Base-by-base conservation (phyloP, 306 rosid species). In the Phaseolus lunatus region DNA sequence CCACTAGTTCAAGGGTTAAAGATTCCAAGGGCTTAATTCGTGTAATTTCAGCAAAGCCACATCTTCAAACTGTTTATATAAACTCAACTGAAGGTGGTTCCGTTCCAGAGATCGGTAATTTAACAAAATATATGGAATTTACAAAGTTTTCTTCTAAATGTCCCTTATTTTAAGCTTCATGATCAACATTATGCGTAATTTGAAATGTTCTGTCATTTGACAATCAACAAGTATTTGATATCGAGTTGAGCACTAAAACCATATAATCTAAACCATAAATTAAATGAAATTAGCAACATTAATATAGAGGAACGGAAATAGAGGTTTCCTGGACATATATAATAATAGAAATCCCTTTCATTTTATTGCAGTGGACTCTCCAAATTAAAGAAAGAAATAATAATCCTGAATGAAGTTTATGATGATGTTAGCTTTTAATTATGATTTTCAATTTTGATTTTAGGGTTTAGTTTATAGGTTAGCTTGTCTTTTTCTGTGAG, bases 1-100 rank as follows among this genome's bases (percentile, higher is more conserved):
- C 83, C 49, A 71, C 78, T 80, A 85, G 78, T 67, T 79, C 86
- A 75, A 87, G 85, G 88, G 83, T 76, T 70, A 64, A 82, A 54
- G 90, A 87, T 84, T 84, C 96, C 47, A 88, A 84, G 84, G 70
- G 94, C 52, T 73, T 89, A 84, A 79, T 93, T 47, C 96, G 98
- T 79, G 88, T 93, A 52, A 88, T 93, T 76, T 90, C 98, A 18
- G 90, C 89, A 41, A 82, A 79, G 75, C 76, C 81, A n/a, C 88
- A 73, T 64, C 67, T 73, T 64, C 78, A 83, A 75, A 61, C 79
- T 74, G 79, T 75, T 69, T 84, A 79, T 72, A 81, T 81, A 52
- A 61, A 79, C 72, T 80, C 91, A 67, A 73, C 59, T 41, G 77
- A 63, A 74, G 80, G 67, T 81, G 76, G 84, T 74, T 82, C 82